Base-by-base conservation (phyloP, 2,329 filamentous ascomycete species). In the Pseudocercospora vitis region DNA sequence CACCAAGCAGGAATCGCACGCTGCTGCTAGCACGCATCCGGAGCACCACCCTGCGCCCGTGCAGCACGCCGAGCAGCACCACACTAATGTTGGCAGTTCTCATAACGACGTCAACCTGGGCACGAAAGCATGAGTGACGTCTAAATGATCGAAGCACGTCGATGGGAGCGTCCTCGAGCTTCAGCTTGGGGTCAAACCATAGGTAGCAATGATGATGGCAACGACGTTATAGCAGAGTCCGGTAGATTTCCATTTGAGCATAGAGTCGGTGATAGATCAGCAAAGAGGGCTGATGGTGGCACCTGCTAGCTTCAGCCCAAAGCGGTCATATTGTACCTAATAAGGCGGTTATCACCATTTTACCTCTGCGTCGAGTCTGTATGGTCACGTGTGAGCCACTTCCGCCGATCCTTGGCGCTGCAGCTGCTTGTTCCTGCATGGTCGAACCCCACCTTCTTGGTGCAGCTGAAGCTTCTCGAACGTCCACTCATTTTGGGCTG, bases 101-200 rank as follows among this genome's bases (percentile, higher is more conserved):
- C 45, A 45, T 19, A 52, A 59, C 33, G 57, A 59, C 14, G 57
- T 59, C 40, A 55, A 57, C 32, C 37, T 48, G 14, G 54, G 48
- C 4, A 37, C 48, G 7, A 37, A 39, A n/a, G 26, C 24, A 2
- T 51, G 19, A 51, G 18, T 24, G 39, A 24, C 26, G 12, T 31
- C 14, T 31, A 50, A 35, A 32, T 29, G 39, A 45, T 45, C 33
- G 37, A 50, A 18, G 21, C 31, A 50, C 5, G 26, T 39, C 46
- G 46, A 55, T 19, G 3, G 4, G 19, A n/a, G 16, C 37, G 37
- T 26, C 24, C 24, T 26, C 12, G 37, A 42, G 21, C 37, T n/a
- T n/a, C n/a, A n/a, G n/a, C n/a, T n/a, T n/a, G n/a, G 37, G 18
- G 21, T 42, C 21, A 42, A 18, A 18, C n/a, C 5, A 42, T 18